Percentiles rank a stretch among this genome's conserved stretches.
Conservation (phyloP, 2,329 filamentous ascomycete species). For the Lachnellula occidentalis region DNA sequence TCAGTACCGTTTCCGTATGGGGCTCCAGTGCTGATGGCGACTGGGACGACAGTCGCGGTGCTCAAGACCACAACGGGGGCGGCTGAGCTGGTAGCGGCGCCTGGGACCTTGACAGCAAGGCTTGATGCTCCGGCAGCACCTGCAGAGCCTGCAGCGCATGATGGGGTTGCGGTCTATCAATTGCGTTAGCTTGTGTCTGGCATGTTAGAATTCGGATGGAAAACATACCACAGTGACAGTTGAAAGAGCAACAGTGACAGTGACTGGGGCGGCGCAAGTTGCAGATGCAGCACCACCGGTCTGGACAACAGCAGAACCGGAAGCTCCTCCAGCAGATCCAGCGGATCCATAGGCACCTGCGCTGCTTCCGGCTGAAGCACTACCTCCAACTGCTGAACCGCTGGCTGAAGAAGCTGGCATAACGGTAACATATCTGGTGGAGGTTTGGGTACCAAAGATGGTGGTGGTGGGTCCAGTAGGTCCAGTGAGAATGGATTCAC, state of each 20-base stretch:
- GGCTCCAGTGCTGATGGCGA: conserved; percentile 14
- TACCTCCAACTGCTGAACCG: not conserved
- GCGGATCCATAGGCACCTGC: conserved; percentile 6
- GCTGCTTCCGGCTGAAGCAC: conserved; percentile 1
- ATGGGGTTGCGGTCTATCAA: conserved; percentile 4
- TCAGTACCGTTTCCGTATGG: conserved; percentile 25
- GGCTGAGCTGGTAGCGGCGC: conserved; percentile 2
- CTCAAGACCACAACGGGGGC: conserved; percentile 11
- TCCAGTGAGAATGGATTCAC: not conserved
- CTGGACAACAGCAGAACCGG: not conserved
- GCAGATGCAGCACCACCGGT: not conserved
- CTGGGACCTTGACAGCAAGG: conserved; percentile 3
- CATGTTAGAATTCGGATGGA: not conserved
- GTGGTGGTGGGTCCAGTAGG: conserved; percentile 15
- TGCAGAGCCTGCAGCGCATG: conserved; percentile 2
- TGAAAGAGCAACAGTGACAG: conserved; percentile 24
- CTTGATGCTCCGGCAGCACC: conserved; percentile 2
- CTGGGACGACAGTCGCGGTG: conserved; percentile 26
- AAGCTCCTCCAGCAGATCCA: not conserved
- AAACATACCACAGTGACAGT: conserved; percentile 28
- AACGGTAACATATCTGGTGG: conserved; percentile 22
- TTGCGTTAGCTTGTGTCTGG: not conserved
- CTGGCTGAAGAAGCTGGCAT: conserved; percentile 3
- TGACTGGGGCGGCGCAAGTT: conserved; percentile 19
- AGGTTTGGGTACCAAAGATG: conserved; percentile 15